Percentiles rank a stretch among this genome's conserved stretches.
Evolutionary conservation across 2,329 filamentous ascomycete species (phyloP).

Genomic region (Helotiales sp.): DNA sequence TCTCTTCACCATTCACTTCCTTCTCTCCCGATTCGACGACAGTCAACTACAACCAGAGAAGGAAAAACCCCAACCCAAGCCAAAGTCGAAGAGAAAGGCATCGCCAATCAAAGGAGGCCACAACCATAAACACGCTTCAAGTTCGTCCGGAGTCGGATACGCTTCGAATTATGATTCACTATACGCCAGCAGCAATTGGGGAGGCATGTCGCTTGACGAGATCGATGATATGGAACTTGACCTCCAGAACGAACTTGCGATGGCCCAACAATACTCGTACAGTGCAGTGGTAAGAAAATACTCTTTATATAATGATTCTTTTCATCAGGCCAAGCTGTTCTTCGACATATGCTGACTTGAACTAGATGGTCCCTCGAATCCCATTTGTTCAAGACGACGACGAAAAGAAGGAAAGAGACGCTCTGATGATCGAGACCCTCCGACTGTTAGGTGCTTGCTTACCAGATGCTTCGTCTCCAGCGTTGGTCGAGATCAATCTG

Average conservation of each 20-base stretch:
- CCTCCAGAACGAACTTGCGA: not conserved
- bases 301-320: too few species aligned
- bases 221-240: constrained; percentile 1
- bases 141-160: constrained; percentile 17
- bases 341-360: not conserved
- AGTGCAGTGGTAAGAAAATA: not conserved
- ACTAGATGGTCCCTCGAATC: not conserved
- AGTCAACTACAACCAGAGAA: not conserved
- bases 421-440: constrained; percentile 17
- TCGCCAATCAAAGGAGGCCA: not conserved
- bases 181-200: not conserved
- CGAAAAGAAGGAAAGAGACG: constrained; percentile 10
- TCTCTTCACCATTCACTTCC: constrained; percentile 21
- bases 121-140: not conserved
- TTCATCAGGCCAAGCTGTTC: too few species aligned
- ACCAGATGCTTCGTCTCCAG: constrained; percentile 3
- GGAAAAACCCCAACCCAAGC: not conserved
- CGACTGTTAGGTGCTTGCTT: constrained; percentile 17
- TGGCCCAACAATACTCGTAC: not conserved
- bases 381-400: not conserved
- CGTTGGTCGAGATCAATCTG: constrained; percentile 7
- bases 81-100: constrained; percentile 4
- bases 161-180: constrained; percentile 7
- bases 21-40: constrained; percentile 22
- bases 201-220: not conserved